Base-by-base conservation (phyloP, 2,329 filamentous ascomycete genomes). In the Neofusicoccum parvum region DNA sequence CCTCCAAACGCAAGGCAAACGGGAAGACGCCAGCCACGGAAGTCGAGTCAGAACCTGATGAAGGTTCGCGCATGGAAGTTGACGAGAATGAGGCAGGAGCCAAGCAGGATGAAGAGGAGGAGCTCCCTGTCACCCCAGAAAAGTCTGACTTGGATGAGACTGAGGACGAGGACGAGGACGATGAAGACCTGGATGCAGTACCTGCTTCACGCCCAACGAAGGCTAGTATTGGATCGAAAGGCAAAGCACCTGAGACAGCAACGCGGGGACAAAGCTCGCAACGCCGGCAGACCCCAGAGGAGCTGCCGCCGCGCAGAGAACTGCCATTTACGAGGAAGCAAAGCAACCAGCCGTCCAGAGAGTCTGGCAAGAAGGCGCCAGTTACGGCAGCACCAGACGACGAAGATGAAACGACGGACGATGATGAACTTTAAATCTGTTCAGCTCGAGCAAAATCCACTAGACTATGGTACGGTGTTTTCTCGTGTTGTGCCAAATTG, bases 361-460 rank as follows among this genome's bases (percentile, higher is more conserved):
- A 37, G 23, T n/a, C 14, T 15, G 32, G 37, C 50, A 37, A 50
- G 39, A 54, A 36, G 43, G 15, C 49, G 3, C 27, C 41, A n/a
- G 51, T n/a, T 10, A 48, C 27, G n/a, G 43, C 11, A 37, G 27
- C 32, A 48, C 56, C 53, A 20, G 67, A 64, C 36, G 68, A 67
- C 3, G 75, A 75, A 50, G 74, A 75, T 36, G 75, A 75, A 51
- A 77, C 75, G 6, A 75, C 76, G 3, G 76, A 78, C n/a, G 76
- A 78, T 12, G 76, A 78, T 15, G 56, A 64, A 60, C 56, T 60
- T 6, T 60, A n/a, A 48, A 48, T 77, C 7, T 77, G 62, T 70
- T 12, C 12, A 23, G 12, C n/a, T 48, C 7, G 10, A 46, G 14
- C 14, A 9, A 14, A 45, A 6, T 32, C 11, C 14, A 3, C 12